These are phyloP conservation scores for Saccharomycopsis babjevae DNA, from an alignment of 805 yeast genomes.

Conservation along the genomic window DNA sequence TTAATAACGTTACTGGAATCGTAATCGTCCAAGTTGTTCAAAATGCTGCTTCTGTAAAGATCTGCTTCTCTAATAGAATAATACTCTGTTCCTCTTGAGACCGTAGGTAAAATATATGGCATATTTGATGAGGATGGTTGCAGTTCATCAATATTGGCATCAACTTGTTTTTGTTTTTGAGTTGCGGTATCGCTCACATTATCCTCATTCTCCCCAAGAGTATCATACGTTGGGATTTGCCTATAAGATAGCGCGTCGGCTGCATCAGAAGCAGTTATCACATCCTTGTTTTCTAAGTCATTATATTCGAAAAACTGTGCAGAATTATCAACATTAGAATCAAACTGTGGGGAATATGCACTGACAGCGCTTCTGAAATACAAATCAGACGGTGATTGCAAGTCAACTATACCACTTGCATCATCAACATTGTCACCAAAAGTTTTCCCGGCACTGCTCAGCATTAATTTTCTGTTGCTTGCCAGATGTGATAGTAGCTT, in stretches of 20 bases:
- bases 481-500: background rate
- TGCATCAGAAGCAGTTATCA: background rate
- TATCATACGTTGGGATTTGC: background rate
- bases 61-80: constrained; percentile 57
- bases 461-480: background rate
- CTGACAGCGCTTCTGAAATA: background rate
- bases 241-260: background rate
- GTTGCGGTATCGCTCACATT: background rate
- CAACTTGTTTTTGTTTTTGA: background rate
- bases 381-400: background rate
- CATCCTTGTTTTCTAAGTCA: background rate
- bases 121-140: background rate
- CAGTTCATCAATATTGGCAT: background rate
- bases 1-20: constrained; percentile 30
- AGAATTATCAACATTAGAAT: background rate
- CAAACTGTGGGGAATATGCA: background rate
- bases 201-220: background rate
- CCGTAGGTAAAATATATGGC: background rate
- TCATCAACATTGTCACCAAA: background rate
- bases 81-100: constrained; percentile 25
- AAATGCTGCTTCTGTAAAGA: constrained; percentile 24
- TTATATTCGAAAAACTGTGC: background rate
- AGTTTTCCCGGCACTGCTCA: background rate
- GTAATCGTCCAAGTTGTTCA: constrained; percentile 19
- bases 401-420: background rate